Evolutionary conservation across 2,329 filamentous ascomycete genomes (phyloP), one percentile per base, ranked within the genome.

Genomic region (Knufia fluminis): DNA sequence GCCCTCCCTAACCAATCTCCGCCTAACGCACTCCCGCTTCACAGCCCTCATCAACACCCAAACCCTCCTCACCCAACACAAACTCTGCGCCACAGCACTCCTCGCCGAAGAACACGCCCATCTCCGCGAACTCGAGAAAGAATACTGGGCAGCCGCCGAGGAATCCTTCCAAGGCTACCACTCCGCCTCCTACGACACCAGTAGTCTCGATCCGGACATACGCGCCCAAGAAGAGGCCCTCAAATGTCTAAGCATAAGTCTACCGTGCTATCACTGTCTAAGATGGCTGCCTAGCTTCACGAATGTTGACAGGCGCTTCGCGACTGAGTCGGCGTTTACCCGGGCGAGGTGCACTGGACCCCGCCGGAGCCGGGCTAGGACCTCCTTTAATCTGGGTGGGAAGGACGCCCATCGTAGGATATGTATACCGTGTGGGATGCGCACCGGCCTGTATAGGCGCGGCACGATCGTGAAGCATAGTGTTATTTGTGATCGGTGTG

Each of bases 211-310:
- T 28, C 45, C 45, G 2, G 45, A 48, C 23, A 19, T 48, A 22
- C 33, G 33, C n/a, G 45, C 45, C 3, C 17, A 28, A 12, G 35
- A 10, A 12, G 45, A 48, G 14, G 19, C 28, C 4, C 28, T 40
- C 22, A 28, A 33, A 2, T 48, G 45, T 22, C 10, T 23, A 6
- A n/a, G n/a, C 33, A 22, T 20, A 8, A 23, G 28, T 12, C 24
- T 48, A 17, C 33, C 45, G 4, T 48, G 45, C 45, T 48, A 48
- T n/a, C 45, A 26, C n/a, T 48, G 45, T 31, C 33, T 48, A 14
- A 23, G 23, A 8, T 48, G 45, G 45, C 14, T 39, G 45, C 45
- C 33, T 10, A 26, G 33, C 33, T 14, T 23, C 3, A 48, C 45
- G 6, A 23, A 31, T 12, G 33, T 24, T 17, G n/a, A 22, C 1